Conservation (phyloP, 176 grass and related monocot genomes). For the Chloris gayana region DNA sequence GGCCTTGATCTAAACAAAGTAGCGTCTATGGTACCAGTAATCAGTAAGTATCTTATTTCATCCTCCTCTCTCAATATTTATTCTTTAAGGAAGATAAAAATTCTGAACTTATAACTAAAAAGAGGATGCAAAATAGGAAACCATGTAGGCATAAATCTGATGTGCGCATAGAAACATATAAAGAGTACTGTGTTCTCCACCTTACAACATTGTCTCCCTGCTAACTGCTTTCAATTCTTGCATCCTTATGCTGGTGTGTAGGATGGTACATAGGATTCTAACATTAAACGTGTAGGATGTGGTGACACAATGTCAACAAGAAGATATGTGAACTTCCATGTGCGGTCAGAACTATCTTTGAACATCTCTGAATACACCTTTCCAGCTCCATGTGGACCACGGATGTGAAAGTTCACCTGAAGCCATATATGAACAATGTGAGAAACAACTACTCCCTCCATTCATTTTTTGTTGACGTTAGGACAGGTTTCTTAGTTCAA, state of each 20-base stretch:
- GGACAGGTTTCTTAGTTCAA: too few species aligned
- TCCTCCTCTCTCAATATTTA: constrained; percentile 29
- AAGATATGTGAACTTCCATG: constrained; percentile 95
- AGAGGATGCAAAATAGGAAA: not conserved
- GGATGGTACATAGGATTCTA: constrained; percentile 92
- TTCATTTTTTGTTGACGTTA: too few species aligned
- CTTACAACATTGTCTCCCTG: constrained; percentile 27
- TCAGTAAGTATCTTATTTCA: constrained; percentile 23
- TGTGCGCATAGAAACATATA: not conserved
- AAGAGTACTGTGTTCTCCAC: not conserved
- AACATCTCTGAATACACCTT: constrained; percentile 97
- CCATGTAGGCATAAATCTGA: constrained; percentile 40
- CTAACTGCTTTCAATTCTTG: constrained; percentile 29
- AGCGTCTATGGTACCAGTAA: not conserved
- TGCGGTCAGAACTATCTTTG: constrained; percentile 68
- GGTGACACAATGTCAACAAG: constrained; percentile 81
- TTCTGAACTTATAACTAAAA: constrained; percentile 30
- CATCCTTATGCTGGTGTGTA: constrained; percentile 67
- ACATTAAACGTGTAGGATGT: constrained; percentile 64
- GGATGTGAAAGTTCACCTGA: constrained; percentile 88
- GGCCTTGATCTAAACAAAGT: not conserved
- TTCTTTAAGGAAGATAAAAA: constrained; percentile 30
- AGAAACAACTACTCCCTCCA: constrained; percentile 4
- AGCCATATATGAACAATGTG: constrained; percentile 28
- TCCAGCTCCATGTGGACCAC: constrained; percentile 84